These are phyloP conservation scores for Lachancea sp. DNA, from an alignment of 805 yeast genomes.

Conservation along the genomic window DNA sequence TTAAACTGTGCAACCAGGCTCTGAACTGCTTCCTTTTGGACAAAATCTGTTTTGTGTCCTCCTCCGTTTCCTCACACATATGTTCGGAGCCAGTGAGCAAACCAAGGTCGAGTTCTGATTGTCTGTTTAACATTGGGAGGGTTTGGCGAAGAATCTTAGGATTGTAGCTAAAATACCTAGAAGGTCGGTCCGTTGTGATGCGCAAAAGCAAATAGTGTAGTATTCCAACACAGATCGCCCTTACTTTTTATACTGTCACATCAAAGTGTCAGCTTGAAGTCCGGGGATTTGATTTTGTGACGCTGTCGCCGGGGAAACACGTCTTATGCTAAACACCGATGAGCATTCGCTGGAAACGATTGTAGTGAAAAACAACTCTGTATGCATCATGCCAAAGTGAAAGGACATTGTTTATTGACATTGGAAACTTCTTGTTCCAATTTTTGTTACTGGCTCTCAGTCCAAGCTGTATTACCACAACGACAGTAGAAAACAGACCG, in stretches of 20 bases:
- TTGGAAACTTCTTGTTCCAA: no score
- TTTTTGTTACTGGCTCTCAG: no score
- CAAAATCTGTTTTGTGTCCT: slow-evolving; percentile 1
- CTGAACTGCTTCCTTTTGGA: slow-evolving; percentile 6
- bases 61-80: neutral
- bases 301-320: neutral
- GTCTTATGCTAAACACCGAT: no score
- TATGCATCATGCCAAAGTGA: no score
- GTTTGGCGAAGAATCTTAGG: neutral
- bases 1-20: slow-evolving; percentile 2
- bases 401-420: no score
- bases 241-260: neutral
- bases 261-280: no score
- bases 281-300: neutral
- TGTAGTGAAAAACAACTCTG: no score
- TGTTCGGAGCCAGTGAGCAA: neutral
- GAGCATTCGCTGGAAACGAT: no score
- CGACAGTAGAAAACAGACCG: no score
- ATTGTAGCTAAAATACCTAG: no score
- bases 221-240: neutral
- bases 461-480: no score
- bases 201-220: neutral
- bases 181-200: no score
- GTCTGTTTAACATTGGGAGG: neutral
- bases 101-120: neutral